Evolutionary conservation across 2,329 filamentous ascomycete species (phyloP).

Genomic region (Zymoseptoria pseudotritici): DNA sequence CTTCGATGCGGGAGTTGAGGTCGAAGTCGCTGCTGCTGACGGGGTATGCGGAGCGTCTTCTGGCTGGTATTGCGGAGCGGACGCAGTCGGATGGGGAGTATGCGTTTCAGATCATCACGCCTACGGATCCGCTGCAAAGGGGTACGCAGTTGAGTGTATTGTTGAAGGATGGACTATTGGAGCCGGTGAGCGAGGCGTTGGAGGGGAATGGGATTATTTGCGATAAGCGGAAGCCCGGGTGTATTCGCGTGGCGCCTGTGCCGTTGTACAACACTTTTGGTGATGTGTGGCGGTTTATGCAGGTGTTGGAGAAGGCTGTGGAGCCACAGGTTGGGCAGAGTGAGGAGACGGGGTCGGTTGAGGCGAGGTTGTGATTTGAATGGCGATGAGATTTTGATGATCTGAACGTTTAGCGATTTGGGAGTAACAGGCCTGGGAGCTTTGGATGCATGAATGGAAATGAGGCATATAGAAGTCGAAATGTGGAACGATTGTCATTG

Average conservation of each 20-base stretch:
- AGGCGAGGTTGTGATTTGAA: slow-evolving; percentile 7
- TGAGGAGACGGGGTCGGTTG: not conserved
- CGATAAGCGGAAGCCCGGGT: slow-evolving; percentile 78
- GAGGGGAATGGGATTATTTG: slow-evolving; percentile 64
- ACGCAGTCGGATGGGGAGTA: slow-evolving; percentile 10
- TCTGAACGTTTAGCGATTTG: not conserved
- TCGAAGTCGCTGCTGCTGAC: slow-evolving; percentile 67
- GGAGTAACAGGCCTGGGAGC: not conserved
- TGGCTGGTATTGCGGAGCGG: slow-evolving; percentile 31
- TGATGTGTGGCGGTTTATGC: slow-evolving; percentile 60
- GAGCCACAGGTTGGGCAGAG: not conserved
- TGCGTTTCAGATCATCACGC: slow-evolving; percentile 55
- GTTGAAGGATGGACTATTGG: slow-evolving; percentile 61
- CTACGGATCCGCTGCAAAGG: slow-evolving; percentile 56
- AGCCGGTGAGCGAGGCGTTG: slow-evolving; percentile 56
- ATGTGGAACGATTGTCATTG: not conserved
- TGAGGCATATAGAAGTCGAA: not conserved
- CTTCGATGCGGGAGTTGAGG: slow-evolving; percentile 61
- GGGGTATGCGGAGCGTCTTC: slow-evolving; percentile 65
- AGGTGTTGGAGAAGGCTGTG: slow-evolving; percentile 44
- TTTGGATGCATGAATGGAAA: not conserved
- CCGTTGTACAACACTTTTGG: slow-evolving; percentile 76
- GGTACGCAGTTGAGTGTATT: slow-evolving; percentile 72
- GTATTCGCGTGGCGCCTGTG: slow-evolving; percentile 74
- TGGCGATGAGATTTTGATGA: not conserved